phyloP scores from a whole-genome alignment of 1,139 yeast genomes.

The Kluyveromyces sp. region DNA sequence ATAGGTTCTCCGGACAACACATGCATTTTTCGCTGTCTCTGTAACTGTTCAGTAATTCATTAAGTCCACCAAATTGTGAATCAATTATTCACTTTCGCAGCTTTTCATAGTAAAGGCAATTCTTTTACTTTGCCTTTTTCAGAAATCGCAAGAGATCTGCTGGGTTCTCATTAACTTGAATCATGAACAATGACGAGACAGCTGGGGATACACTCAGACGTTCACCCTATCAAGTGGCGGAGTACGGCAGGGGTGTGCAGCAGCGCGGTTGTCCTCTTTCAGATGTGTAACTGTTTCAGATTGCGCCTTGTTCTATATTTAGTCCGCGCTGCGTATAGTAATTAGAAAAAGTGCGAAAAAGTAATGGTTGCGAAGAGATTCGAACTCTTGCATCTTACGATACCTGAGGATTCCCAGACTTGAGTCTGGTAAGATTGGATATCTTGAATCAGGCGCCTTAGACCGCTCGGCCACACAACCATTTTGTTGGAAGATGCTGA shows the following conservation, averaged over 20 bases:
- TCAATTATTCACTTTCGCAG: neutral
- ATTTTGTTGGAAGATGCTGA: neutral
- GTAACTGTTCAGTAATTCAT: too few species aligned
- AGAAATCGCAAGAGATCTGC: neutral
- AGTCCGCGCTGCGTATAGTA: neutral
- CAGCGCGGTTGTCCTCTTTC: too few species aligned
- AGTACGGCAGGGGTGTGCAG: too few species aligned
- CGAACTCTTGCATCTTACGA: conserved; percentile 31
- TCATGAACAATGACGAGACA: neutral
- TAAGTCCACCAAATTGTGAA: neutral
- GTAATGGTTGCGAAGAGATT: conserved; percentile 26
- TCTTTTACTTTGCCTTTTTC: neutral
- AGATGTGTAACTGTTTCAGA: too few species aligned
- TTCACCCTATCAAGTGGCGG: too few species aligned
- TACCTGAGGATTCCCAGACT: conserved; percentile 24
- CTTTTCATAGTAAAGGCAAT: neutral
- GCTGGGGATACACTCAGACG: too few species aligned
- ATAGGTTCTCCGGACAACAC: neutral
- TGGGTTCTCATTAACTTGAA: neutral
- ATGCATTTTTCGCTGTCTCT: too few species aligned
- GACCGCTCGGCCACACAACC: conserved; percentile 30
- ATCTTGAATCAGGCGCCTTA: conserved; percentile 29
- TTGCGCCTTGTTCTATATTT: neutral
- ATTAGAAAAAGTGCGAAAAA: conserved; percentile 8
- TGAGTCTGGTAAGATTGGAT: conserved; percentile 1